These are phyloP conservation scores for Gossypium ekmanianum DNA, from an alignment of 345 rosid species.

Conservation along the genomic window DNA sequence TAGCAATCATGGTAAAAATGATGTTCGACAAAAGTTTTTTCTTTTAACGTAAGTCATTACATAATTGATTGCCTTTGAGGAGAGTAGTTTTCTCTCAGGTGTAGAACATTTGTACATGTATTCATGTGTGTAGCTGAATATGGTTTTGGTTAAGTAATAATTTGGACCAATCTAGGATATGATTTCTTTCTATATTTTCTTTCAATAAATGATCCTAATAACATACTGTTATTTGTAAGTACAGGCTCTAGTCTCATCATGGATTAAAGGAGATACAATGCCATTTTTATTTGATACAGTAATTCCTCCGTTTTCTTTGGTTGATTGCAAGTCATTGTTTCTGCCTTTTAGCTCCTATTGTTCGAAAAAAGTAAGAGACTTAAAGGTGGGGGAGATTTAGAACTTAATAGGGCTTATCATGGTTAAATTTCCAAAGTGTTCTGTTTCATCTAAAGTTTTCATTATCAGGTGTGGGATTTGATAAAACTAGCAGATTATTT, in stretches of 20 bases:
- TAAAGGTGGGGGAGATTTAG: background rate
- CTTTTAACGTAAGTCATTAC: background rate
- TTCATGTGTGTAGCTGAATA: background rate
- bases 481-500: conserved; percentile 84
- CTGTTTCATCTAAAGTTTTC: conserved; percentile 9
- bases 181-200: background rate
- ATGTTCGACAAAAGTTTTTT: background rate
- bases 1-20: background rate
- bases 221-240: conserved; percentile 18
- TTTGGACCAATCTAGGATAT: background rate
- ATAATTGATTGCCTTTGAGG: background rate
- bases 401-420: background rate
- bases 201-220: background rate
- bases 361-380: background rate
- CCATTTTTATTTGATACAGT: conserved; percentile 87
- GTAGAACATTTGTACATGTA: background rate
- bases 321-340: background rate
- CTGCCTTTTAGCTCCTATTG: background rate
- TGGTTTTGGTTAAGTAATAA: background rate
- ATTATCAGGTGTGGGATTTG: conserved; percentile 78
- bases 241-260: conserved; percentile 88
- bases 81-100: background rate
- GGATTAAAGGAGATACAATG: conserved; percentile 85
- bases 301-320: conserved; percentile 12
- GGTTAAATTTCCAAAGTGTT: conserved; percentile 1